phyloP scores from a whole-genome alignment of 1,139 yeast species.

The Insectozyma bohioensis region DNA sequence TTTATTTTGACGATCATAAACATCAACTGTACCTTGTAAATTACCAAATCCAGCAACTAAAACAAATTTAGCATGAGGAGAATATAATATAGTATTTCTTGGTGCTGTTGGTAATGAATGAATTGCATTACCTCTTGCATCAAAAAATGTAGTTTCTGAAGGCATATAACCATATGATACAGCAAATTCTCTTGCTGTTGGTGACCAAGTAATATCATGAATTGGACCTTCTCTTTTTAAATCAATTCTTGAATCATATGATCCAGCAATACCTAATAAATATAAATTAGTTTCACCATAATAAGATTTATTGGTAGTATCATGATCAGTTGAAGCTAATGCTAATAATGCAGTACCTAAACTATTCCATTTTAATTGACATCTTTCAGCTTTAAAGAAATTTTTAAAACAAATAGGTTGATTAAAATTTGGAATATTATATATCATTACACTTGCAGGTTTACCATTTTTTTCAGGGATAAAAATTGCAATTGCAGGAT shows the following conservation, averaged over 20 bases:
- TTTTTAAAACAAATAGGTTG: constrained; percentile 85
- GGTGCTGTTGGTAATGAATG: constrained; percentile 85
- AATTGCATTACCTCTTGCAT: constrained; percentile 86
- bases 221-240: constrained; percentile 94
- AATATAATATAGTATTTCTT: constrained; percentile 84
- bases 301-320: constrained; percentile 88
- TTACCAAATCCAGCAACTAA: constrained; percentile 98
- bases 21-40: constrained; percentile 94
- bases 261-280: constrained; percentile 86
- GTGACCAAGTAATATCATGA: constrained; percentile 97
- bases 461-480: constrained; percentile 81
- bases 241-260: constrained; percentile 84
- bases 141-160: constrained; percentile 90
- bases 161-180: constrained; percentile 99
- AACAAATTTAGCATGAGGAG: constrained; percentile 91
- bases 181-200: constrained; percentile 94
- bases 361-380: constrained; percentile 89
- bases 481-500: constrained; percentile 90
- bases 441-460: constrained; percentile 87
- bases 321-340: constrained; percentile 93
- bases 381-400: constrained; percentile 93
- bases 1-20: constrained; percentile 88
- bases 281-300: constrained; percentile 96
- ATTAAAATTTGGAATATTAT: constrained; percentile 69
- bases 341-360: constrained; percentile 94